Percentiles rank a stretch among this genome's conserved stretches.
These are phyloP conservation scores for Chlorokybus atmophyticus DNA, from an alignment of 139 green algal species.

Conservation along the genomic window DNA sequence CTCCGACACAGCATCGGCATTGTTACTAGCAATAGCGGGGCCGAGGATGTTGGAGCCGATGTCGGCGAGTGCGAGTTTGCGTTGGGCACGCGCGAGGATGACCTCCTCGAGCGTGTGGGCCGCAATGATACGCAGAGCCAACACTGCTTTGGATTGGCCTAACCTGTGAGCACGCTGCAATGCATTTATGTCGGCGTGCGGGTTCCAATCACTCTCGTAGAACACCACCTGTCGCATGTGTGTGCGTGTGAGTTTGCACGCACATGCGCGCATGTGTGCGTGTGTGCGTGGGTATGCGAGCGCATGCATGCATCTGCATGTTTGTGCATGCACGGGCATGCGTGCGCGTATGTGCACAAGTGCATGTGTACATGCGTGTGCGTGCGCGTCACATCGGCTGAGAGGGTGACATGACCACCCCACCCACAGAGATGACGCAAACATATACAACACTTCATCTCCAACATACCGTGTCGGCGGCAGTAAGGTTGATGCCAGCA, in stretches of 20 bases:
- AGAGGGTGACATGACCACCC: no score
- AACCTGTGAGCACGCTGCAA: conserved; percentile 21
- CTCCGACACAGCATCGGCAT: no score
- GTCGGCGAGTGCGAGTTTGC: no score
- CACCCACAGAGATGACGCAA: conserved; percentile 87
- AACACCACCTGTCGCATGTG: conserved; percentile 10
- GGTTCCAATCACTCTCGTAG: conserved; percentile 33
- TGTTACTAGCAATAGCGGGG: no score
- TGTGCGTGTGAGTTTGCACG: not conserved
- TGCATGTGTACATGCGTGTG: no score
- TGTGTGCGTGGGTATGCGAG: no score
- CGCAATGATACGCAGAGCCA: not conserved
- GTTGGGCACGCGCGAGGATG: no score
- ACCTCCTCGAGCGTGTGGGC: not conserved
- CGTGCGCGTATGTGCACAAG: no score
- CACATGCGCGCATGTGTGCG: not conserved
- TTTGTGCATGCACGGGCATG: no score
- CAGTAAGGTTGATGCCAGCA: conserved; percentile 64
- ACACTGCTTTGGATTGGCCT: conserved; percentile 15
- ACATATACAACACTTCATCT: conserved; percentile 60
- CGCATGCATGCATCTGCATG: no score
- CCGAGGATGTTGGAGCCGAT: no score
- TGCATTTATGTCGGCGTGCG: conserved; percentile 30
- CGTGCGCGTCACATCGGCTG: no score
- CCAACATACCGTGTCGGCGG: conserved; percentile 57